Evolutionary conservation across 2,329 filamentous ascomycete species (phyloP).

Genomic region (Fusarium hainanense): DNA sequence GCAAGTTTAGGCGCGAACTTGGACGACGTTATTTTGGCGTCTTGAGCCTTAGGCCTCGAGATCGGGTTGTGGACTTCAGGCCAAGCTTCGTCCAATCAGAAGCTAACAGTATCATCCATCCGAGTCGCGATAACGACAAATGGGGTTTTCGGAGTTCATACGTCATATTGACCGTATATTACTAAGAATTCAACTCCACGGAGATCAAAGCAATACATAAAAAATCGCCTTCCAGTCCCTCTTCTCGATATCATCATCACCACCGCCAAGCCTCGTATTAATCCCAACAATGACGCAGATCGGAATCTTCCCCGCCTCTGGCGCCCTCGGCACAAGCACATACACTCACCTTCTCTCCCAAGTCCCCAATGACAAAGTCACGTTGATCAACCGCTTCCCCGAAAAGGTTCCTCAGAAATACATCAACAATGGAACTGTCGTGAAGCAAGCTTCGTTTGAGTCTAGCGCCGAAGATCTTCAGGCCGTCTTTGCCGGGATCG

Average conservation of each 20-base stretch:
- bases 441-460: conserved; percentile 31
- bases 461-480: conserved; percentile 5
- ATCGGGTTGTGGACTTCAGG: too few relatives aligned
- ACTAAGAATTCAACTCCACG: conserved; percentile 17
- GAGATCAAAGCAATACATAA: not conserved
- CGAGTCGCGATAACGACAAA: not conserved
- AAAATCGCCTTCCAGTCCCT: not conserved
- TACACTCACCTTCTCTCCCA: conserved; percentile 22
- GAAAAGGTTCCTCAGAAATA: conserved; percentile 18
- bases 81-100: not conserved
- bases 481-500: not conserved
- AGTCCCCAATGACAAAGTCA: conserved; percentile 21
- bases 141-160: conserved; percentile 1
- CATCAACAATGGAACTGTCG: not conserved
- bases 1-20: too few relatives aligned
- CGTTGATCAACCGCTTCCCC: conserved; percentile 24
- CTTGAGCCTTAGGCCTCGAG: not conserved
- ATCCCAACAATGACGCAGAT: conserved; percentile 14
- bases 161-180: conserved; percentile 27
- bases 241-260: not conserved
- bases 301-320: conserved; percentile 40
- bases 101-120: not conserved
- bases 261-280: not conserved
- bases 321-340: conserved; percentile 31
- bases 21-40: too few relatives aligned